Evolutionary conservation across 768 basidiomycete genomes (phyloP), one percentile per base, ranked within the genome.

Genomic region (Mycena kentingensis): DNA sequence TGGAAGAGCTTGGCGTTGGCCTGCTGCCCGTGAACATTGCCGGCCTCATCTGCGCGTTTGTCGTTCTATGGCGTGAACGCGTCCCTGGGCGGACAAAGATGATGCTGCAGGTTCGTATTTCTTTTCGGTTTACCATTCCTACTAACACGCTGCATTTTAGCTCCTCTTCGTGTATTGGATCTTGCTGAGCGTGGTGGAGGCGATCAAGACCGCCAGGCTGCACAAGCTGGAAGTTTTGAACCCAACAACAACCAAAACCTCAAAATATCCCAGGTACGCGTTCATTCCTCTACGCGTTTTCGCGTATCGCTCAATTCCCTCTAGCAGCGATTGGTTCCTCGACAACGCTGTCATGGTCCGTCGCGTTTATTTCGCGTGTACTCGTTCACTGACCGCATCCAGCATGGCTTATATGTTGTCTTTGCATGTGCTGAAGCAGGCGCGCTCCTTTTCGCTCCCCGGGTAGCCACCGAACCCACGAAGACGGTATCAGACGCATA

Each of bases 261-360:
- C 65, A 2, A 49, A 56, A 28, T 67, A 67, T 45, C 65, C 63
- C 1, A 60, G 41, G 41, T 42, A 42, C 19, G 19, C 18, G 37
- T 19, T 7, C 41, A 19, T 26, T n/a, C n/a, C n/a, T n/a, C n/a
- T n/a, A n/a, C n/a, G n/a, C n/a, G 5, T 42, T 27, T 11, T 19
- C n/a, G 37, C 26, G 13, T 7, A 8, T 42, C 22, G 25, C 36
- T 42, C 8, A 11, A 42, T 12, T 42, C 5, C 10, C 5, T 25
- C 12, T 11, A 42, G 57, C 29, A 60, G 60, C 11, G 67, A 67
- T 49, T 55, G 60, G 55, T 49, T 69, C 27, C 35, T 65, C 3
- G 65, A 66, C 49, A 65, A 67, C 45, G 63, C 50, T 16, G 61
- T 66, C 37, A 65, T 67, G 61, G 67, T 65, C 46, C 43, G 58